Base-by-base conservation (phyloP, 2,329 filamentous ascomycete species). In the Claviceps humidiphila region DNA sequence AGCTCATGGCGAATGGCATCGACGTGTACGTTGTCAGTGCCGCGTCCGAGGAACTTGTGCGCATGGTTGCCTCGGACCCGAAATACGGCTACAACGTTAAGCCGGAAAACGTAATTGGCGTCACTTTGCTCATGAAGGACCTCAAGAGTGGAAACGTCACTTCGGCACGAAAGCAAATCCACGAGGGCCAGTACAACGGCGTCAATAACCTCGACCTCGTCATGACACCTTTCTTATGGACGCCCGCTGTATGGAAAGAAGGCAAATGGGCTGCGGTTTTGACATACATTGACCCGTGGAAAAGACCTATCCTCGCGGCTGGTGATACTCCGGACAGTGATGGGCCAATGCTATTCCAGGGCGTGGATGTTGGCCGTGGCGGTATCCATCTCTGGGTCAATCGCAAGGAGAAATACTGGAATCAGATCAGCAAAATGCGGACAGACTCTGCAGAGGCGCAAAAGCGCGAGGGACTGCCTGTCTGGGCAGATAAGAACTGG, bases 401-500 rank as follows among this genome's bases (percentile, higher is more conserved):
- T 57, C 64, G 69, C 51, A 65, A 64, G 51, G 60, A 66, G 24
- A 60, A 60, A 38, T 64, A 63, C 49, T 62, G 64, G 55, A 58
- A 64, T 53, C 53, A 68, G 54, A 60, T 73, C 44, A 56, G 66
- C 26, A 60, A 56, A 26, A 68, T 72, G 69, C 69, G 68, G n/a
- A 54, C 54, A 46, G 58, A 69, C 3, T 64, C 61, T 49, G 59
- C 65, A 3, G 59, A 58, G 22, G 63, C 57, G 2, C 70, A 73
- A 58, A 58, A 58, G 49, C 58, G 61, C 51, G 62, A 68, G 45
- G 65, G 66, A 1, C 53, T 67, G 8, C 59, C 63, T 1, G 69
- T 71, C 2, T 73, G 69, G 14, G 71, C 68, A 2, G 60, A 73
- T 52, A 71, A 71, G 64, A 72, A 72, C 59, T 73, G 71, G 71